These are phyloP conservation scores for Starmerella cellae DNA, from an alignment of 805 yeast genomes.

Conservation along the genomic window DNA sequence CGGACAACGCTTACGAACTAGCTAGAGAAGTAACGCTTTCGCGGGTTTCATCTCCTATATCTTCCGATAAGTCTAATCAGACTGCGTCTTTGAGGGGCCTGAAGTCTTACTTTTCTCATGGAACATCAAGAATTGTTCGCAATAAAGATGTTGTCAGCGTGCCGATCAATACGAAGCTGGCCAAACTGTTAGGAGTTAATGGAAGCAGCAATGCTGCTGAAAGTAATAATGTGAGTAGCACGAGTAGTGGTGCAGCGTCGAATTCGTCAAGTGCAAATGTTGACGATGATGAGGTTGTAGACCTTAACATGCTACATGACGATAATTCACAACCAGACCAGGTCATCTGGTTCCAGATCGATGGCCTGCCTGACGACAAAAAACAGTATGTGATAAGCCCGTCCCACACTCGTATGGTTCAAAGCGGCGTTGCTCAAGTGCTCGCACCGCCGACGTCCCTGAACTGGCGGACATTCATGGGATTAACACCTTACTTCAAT, in stretches of 20 bases:
- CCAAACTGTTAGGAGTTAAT: slow-evolving; percentile 37
- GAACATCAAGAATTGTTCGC: slow-evolving; percentile 42
- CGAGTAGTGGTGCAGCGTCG: too few relatives aligned
- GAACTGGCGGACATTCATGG: slow-evolving; percentile 38
- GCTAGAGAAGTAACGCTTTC: slow-evolving; percentile 57
- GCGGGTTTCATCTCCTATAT: slow-evolving; percentile 53
- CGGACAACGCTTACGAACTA: slow-evolving; percentile 26
- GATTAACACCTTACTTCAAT: slow-evolving; percentile 29
- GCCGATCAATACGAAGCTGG: slow-evolving; percentile 54
- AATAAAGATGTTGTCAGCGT: slow-evolving; percentile 65
- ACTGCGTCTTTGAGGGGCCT: slow-evolving; percentile 47
- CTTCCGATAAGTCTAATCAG: slow-evolving; percentile 53
- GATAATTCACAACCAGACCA: slow-evolving; percentile 37
- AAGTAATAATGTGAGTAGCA: too few relatives aligned
- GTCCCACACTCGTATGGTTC: slow-evolving; percentile 51
- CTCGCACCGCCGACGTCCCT: slow-evolving; percentile 23
- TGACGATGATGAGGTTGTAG: slow-evolving; percentile 40
- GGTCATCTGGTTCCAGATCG: slow-evolving; percentile 73
- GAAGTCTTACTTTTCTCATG: slow-evolving; percentile 45
- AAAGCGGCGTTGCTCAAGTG: slow-evolving; percentile 41
- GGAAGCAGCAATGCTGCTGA: slow-evolving; percentile 20
- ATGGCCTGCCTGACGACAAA: slow-evolving; percentile 10
- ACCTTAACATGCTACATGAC: slow-evolving; percentile 5
- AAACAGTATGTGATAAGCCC: slow-evolving; percentile 48
- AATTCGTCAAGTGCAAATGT: too few relatives aligned